phyloP scores from a whole-genome alignment of 495 filamentous ascomycete species.

The Durotheca rogersii region DNA sequence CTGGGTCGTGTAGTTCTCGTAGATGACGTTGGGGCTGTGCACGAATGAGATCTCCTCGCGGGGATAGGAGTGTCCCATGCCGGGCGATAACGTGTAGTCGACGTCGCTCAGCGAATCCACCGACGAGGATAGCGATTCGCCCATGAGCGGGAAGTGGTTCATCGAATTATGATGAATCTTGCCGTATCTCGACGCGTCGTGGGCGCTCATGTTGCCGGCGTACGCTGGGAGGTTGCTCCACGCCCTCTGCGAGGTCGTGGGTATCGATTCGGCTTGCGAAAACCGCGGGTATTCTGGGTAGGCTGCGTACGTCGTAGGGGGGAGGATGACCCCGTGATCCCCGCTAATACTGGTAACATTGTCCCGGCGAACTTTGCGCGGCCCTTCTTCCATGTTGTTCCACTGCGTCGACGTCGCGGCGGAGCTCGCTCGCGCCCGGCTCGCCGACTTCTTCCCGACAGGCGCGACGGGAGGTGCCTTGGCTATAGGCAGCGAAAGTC shows the following conservation, averaged over 20 bases:
- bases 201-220: constrained; percentile 23
- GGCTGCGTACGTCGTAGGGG: constrained; percentile 38
- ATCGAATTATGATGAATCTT: constrained; percentile 32
- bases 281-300: constrained; percentile 38
- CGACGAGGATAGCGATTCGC: constrained; percentile 49
- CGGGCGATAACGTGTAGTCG: constrained; percentile 54
- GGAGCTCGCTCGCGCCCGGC: constrained; percentile 42
- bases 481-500: constrained; percentile 80
- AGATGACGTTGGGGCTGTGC: constrained; percentile 54
- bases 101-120: constrained; percentile 56
- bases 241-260: constrained; percentile 28
- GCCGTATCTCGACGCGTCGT: constrained; percentile 31
- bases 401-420: constrained; percentile 41
- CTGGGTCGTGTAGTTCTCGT: constrained; percentile 51
- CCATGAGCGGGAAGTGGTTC: constrained; percentile 35
- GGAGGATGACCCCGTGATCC: constrained; percentile 26
- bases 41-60: constrained; percentile 53
- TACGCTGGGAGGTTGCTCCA: constrained; percentile 34
- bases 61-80: constrained; percentile 48
- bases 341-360: constrained; percentile 36
- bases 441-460: constrained; percentile 44
- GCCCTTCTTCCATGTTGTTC: constrained; percentile 39
- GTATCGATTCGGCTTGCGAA: constrained; percentile 39
- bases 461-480: constrained; percentile 62
- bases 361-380: constrained; percentile 30